Evolutionary conservation across 352 stramenopile genomes (phyloP).

Genomic region (Thalassiosira allenii): DNA sequence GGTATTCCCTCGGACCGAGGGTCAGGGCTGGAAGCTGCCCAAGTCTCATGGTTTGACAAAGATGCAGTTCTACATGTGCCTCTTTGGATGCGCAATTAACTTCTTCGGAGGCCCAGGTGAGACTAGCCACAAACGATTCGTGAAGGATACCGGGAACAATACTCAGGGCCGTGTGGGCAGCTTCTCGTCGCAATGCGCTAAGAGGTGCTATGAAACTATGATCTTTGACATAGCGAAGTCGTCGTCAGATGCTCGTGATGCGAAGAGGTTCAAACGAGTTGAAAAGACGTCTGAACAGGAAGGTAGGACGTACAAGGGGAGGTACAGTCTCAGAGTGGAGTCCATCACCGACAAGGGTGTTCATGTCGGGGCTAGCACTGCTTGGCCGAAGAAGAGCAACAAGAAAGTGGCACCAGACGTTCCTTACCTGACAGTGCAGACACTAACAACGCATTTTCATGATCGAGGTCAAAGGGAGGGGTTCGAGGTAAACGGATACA

Average conservation of each 20-base stretch:
- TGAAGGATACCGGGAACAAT: constrained; percentile 23
- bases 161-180: not conserved
- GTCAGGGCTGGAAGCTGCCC: constrained; percentile 15
- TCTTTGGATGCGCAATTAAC: constrained; percentile 26
- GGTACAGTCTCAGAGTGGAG: not conserved
- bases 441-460: not conserved
- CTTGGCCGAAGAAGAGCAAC: not conserved
- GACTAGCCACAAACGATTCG: constrained; percentile 19
- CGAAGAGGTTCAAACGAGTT: not conserved
- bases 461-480: not conserved
- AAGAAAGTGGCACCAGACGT: not conserved
- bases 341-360: not conserved
- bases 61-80: constrained; percentile 20
- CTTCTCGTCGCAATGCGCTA: constrained; percentile 17
- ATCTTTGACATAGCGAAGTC: constrained; percentile 16
- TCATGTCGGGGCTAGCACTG: not conserved
- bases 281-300: not conserved
- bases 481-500: not conserved
- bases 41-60: constrained; percentile 33
- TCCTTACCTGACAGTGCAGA: not conserved
- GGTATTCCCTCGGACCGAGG: constrained; percentile 6
- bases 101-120: constrained; percentile 31
- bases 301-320: not conserved
- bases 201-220: constrained; percentile 16
- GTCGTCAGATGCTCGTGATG: not conserved